Evolutionary conservation across 139 green algal genomes (phyloP), one percentile per base, ranked within the genome.

Genomic region (Auxenochlorella pyrenoidosa): DNA sequence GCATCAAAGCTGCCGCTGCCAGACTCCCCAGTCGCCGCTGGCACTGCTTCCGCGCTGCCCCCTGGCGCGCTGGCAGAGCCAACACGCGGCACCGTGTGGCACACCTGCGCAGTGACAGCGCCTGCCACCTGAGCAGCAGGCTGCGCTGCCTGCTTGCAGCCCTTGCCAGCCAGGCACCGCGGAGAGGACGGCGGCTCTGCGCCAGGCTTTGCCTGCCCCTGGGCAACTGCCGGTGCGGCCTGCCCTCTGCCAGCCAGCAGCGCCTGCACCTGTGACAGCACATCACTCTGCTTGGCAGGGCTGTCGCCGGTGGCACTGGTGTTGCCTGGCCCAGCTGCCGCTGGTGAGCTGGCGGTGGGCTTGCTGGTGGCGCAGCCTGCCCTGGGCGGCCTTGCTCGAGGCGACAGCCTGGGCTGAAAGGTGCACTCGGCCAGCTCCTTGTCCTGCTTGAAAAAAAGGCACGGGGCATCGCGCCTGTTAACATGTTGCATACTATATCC

Each of bases 221-320:
- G 16, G n/a, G 38, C n/a, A 10, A 18, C 12, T 34, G 0, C 70
- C 22, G 5, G 38, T 6, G 40, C 10, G 10, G 73, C 21, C 73
- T 22, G 24, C 26, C 41, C 40, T 28, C 71, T 28, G 8, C 71
- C 36, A 26, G 63, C 63, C 73, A 79, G 73, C 73, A 79, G 73
- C 41, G 73, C 73, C 41, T 79, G 73, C 73, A 79, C 73, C 26
- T 79, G 73, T 12, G 26, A 41, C 21, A 79, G 73, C 73, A 79
- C 73, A 38, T 73, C 66, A n/a, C 30, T 30, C 30, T 15, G 30
- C 66, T 34, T 30, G 32, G 30, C 30, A 1, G 66, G 10, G 30
- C 36, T 73, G 66, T 24, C 30, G 36, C 30, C 32, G 13, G 24
- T 2, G 15, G 18, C 32, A 6, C 32, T 13, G 30, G 12, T 18